Evolutionary conservation across 2,329 filamentous ascomycete species (phyloP), one percentile per base, ranked within the genome.

Genomic region (Sporothrix euskadiensis): DNA sequence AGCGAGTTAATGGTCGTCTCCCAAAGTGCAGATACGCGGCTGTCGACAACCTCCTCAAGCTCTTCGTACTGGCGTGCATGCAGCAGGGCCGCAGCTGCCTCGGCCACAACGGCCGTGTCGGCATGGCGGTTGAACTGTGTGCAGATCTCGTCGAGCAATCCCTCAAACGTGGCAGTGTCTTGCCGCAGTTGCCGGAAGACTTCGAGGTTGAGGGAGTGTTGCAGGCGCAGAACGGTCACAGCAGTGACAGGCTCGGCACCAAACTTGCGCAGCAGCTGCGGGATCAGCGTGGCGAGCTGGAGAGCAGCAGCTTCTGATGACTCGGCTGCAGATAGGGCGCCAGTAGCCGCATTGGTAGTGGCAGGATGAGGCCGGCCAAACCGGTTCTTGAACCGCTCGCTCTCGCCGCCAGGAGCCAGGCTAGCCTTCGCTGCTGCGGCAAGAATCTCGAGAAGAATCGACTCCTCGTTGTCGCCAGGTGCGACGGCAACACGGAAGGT

Each of bases 51-150:
- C 78, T 99, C 96, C 77, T 94, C 92, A 47, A 97, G 88, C 79
- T 97, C 95, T 75, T 96, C 94, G 75, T 94, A 95, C 75, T 90
- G 91, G 76, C 93, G 91, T 9, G 95, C 94, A 79, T 97, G 94
- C 44, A 97, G 83, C 52, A 99, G 88, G 5, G 94, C 93, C 30
- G 90, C 87, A 39, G 92, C 91, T 16, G 94, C 95, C 81, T 98
- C 94, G 12, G 90, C 89, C 63, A 99, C 86, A 22, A 98, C 94
- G 72, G 89, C 88, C 78, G 93, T 92, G 78, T 97, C 93, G 59
- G 93, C 92, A 79, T 99, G 96, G n/a, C 94, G 90, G 78, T 92
- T 90, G 83, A 99, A 98, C 78, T 99, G 96, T 73, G 93, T 94
- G 81, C 93, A 94, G 77, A 98, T 94, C 78, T 98, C 94, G 77